These are phyloP conservation scores for Lasiodiplodia sp. DNA, from an alignment of 2,329 filamentous ascomycete genomes.

Conservation along the genomic window DNA sequence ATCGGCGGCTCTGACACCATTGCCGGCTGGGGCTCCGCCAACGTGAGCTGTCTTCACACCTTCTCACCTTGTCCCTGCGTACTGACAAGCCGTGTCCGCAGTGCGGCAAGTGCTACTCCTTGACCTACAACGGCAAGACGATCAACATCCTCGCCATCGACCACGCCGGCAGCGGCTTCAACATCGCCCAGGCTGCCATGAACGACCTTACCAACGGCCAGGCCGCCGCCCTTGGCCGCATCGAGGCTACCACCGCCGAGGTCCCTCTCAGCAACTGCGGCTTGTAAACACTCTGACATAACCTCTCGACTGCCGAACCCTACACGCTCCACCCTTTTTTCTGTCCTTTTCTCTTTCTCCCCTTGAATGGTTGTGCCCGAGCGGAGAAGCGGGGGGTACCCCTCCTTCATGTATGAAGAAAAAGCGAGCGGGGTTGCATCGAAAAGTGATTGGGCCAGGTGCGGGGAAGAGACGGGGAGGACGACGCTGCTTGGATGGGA, in stretches of 20 bases:
- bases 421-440: constrained; percentile 19
- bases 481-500: not conserved
- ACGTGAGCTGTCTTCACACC: constrained; percentile 35
- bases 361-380: not conserved
- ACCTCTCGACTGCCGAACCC: not conserved
- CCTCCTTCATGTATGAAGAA: constrained; percentile 13
- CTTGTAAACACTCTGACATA: constrained; percentile 30
- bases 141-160: constrained; percentile 61
- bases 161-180: constrained; percentile 56
- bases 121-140: constrained; percentile 56
- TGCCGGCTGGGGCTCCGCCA: constrained; percentile 52
- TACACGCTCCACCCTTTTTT: not conserved
- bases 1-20: constrained; percentile 60
- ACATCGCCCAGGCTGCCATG: constrained; percentile 58
- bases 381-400: not conserved
- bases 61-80: not conserved
- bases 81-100: constrained; percentile 34
- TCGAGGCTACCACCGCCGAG: constrained; percentile 51
- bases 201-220: constrained; percentile 46
- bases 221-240: constrained; percentile 53
- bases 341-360: not conserved
- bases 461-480: not conserved
- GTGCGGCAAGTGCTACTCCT: constrained; percentile 62
- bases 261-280: constrained; percentile 48
- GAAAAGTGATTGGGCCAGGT: constrained; percentile 6